Base-by-base conservation (phyloP, 345 rosid genomes). In the Lagerstroemia speciosa region DNA sequence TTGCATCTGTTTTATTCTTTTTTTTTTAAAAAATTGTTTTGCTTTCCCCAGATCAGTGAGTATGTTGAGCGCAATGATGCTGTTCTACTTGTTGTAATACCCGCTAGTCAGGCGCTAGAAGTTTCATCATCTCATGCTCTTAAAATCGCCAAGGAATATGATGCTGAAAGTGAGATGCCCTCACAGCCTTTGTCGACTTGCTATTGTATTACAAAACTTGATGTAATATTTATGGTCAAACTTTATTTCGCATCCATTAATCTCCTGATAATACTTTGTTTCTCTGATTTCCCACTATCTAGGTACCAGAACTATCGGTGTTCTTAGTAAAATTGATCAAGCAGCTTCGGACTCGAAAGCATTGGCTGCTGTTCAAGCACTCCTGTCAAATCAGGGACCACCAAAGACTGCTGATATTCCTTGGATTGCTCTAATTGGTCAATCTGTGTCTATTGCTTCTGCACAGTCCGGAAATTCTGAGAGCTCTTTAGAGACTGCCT, bases 371-470 rank as follows among this genome's bases (percentile, higher is more conserved):
- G 98, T 94, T 83, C 97, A 85, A 78, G 97, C 98, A 68, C 97
- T 91, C 40, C 81, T 94, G 55, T 78, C 82, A 73, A 91, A 94
- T 73, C 90, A 88, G 80, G 99, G 99, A 72, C 99, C 97, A 16
- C 79, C 96, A 50, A 94, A 87, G 83, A 89, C 99, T 70, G 78
- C 88, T 40, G 98, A 87, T 76, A 94, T 94, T 63, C 96, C 89
- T 3, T 94, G 99, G 99, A 90, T 94, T 81, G 99, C 98, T 70
- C 70, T 91, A 79, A 94, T 94, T 74, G 99, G 99, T 71, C 99
- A 94, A 62, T 84, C 99, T 68, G 97, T 94, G 68, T 76, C 98
- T 37, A 91, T 94, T 58, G 90, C 97, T 37, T 84, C 99, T 64
- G 83, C 95, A 66, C 88, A 87, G 77, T 82, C 99, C 69, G 96